Evolutionary conservation across 805 yeast species (phyloP).

Genomic region (Kluyveromyces wickerhamii): DNA sequence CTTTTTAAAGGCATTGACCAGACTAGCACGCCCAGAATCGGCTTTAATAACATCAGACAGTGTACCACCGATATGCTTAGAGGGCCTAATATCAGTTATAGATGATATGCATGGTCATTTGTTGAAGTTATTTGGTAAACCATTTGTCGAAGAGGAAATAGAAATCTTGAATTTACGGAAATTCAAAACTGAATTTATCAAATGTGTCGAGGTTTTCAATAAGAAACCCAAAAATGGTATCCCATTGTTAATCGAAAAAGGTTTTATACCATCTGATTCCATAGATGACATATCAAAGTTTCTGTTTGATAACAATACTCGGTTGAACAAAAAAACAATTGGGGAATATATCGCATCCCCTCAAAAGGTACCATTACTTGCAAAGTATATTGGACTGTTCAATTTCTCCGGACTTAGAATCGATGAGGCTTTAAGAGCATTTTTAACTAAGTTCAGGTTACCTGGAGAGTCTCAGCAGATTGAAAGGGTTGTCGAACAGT

Average conservation of each 20-base stretch:
- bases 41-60: constrained; percentile 71
- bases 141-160: constrained; percentile 20
- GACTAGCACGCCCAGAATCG: constrained; percentile 77
- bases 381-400: constrained; percentile 57
- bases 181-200: constrained; percentile 65
- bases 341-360: constrained; percentile 86
- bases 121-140: constrained; percentile 15
- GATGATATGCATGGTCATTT: constrained; percentile 49
- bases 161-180: constrained; percentile 28
- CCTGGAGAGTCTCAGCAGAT: constrained; percentile 98
- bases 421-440: constrained; percentile 83
- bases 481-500: constrained; percentile 81
- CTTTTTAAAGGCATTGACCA: constrained; percentile 61
- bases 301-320: constrained; percentile 66
- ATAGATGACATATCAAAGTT: constrained; percentile 67
- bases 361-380: constrained; percentile 48
- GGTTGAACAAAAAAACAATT: constrained; percentile 77
- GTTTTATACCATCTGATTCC: constrained; percentile 47
- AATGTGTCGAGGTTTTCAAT: constrained; percentile 70
- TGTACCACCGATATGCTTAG: constrained; percentile 91
- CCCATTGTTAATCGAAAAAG: constrained; percentile 50
- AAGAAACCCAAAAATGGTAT: constrained; percentile 73
- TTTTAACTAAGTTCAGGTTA: constrained; percentile 75
- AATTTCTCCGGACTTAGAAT: constrained; percentile 75
- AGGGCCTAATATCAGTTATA: constrained; percentile 69